Evolutionary conservation across 345 rosid genomes (phyloP), one percentile per base, ranked within the genome.

Genomic region (Draba incana): DNA sequence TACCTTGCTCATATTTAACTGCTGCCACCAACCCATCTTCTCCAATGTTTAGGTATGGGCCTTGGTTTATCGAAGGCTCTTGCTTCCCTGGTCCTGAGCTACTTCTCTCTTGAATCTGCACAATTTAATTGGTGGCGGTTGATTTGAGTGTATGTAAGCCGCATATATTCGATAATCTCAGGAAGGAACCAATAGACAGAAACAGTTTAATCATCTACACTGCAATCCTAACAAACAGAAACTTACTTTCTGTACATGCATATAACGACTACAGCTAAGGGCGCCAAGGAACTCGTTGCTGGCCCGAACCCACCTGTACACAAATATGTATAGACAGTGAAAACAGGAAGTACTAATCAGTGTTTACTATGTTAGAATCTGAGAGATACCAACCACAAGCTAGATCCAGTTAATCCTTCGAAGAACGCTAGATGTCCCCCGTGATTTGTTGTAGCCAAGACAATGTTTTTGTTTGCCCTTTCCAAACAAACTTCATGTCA

Each of bases 381-480:
- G 24, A 9, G 52, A 65, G 70, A 60, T 84, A 85, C 66, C 0
- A 16, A 72, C 97, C 97, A 90, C 39, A 84, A 78, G 69, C 86
- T 61, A 31, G 87, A 57, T 62, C 62, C 98, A 11, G 86, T 70
- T 51, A 88, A 79, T 68, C 94, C 97, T 81, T 92, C 98, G 49
- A 92, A 92, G 74, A 86, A 86, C 2, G 93, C 98, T 15, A 92
- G 80, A 79, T 92, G 98, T 72, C 97, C 98, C 13, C 98, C 98
- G 58, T 88, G 93, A 57, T 69, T 70, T 54, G 84, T 37, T 46
- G 96, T 84, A 69, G 86, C 94, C 80, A 90, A 74, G 62, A 90
- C 92, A 31, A 90, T 78, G 64, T 90, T 88, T 79, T 83, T 82
- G 69, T 92, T 92, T 64, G 82, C 84, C 83, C 96, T 92, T 67